These are phyloP conservation scores for Xylaria grammica DNA, from an alignment of 495 filamentous ascomycete genomes.

Conservation along the genomic window DNA sequence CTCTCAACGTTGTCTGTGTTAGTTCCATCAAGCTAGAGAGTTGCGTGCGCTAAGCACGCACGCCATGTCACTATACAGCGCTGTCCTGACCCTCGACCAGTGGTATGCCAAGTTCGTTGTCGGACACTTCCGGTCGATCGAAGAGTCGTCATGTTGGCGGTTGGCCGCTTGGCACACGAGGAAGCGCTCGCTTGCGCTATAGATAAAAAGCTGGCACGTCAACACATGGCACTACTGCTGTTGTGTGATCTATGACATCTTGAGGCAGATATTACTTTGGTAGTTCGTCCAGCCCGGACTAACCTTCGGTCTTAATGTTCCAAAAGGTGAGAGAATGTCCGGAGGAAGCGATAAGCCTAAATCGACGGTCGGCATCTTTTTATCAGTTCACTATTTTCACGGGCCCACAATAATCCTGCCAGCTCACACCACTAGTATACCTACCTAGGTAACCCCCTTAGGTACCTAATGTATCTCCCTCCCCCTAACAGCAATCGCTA, in stretches of 20 bases:
- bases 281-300: neutral
- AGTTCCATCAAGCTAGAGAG: neutral
- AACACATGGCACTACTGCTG: conserved; percentile 10
- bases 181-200: conserved; percentile 3
- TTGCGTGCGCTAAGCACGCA: conserved; percentile 12
- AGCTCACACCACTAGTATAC: neutral
- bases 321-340: neutral
- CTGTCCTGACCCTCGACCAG: neutral
- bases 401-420: conserved; percentile 1
- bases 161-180: conserved; percentile 11
- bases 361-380: conserved; percentile 1
- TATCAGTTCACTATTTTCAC: neutral
- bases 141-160: neutral
- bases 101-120: neutral
- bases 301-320: neutral
- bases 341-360: conserved; percentile 19
- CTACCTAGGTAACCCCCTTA: neutral
- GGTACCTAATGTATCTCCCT: neutral
- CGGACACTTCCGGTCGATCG: neutral
- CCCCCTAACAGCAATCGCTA: too few species aligned
- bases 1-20: neutral
- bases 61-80: conserved; percentile 12
- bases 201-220: neutral
- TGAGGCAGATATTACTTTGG: neutral
- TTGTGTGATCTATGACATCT: neutral